These are phyloP conservation scores for Arthrobotrys sinensis DNA, from an alignment of 2,329 filamentous ascomycete genomes.

Conservation along the genomic window DNA sequence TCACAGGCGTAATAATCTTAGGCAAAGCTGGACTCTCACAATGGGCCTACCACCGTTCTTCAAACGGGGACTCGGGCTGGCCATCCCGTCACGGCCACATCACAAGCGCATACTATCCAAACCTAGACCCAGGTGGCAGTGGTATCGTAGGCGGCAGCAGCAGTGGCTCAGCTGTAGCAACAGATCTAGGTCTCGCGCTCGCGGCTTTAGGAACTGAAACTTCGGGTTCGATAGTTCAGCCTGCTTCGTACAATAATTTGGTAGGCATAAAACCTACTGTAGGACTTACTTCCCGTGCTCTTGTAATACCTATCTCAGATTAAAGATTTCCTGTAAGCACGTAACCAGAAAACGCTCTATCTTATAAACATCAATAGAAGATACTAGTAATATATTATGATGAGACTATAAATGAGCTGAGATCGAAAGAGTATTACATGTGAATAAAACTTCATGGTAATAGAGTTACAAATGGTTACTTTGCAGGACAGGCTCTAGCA, in stretches of 20 bases:
- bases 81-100: conserved; percentile 76
- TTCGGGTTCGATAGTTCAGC: conserved; percentile 75
- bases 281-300: conserved; percentile 75
- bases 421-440: neutral
- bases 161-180: conserved; percentile 75
- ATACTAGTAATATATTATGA: neutral
- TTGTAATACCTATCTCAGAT: conserved; percentile 78
- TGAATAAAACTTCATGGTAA: conserved; percentile 2
- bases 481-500: too few relatives aligned
- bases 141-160: too few relatives aligned
- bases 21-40: conserved; percentile 78
- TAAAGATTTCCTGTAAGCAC: too few relatives aligned
- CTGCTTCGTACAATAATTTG: conserved; percentile 73
- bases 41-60: conserved; percentile 76
- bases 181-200: conserved; percentile 74
- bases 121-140: conserved; percentile 76
- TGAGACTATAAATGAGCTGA: neutral
- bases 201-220: conserved; percentile 75
- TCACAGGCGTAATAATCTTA: conserved; percentile 76
- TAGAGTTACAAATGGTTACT: too few relatives aligned
- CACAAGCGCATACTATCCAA: conserved; percentile 74
- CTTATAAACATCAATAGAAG: neutral
- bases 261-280: conserved; percentile 80
- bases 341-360: conserved; percentile 78
- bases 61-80: conserved; percentile 76